These are phyloP conservation scores for Apophysomyces ossiformis DNA, from an alignment of 371 early-diverging fungal genomes.

Conservation along the genomic window DNA sequence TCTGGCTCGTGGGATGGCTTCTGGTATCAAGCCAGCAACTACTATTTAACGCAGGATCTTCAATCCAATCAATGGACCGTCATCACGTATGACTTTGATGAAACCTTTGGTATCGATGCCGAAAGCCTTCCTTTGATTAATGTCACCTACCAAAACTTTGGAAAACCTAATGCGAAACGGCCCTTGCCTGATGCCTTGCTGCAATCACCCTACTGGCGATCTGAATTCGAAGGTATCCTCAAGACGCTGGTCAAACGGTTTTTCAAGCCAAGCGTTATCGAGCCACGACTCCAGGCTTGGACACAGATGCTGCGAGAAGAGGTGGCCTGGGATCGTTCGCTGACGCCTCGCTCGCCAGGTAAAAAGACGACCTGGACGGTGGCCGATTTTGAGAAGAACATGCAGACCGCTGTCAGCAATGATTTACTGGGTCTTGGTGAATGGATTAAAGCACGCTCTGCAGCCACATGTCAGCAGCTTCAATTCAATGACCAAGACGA, in stretches of 20 bases:
- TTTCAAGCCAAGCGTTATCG: conserved; percentile 56
- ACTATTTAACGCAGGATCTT: conserved; percentile 55
- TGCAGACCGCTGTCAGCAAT: conserved; percentile 29
- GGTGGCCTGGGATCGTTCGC: conserved; percentile 54
- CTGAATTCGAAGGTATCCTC: conserved; percentile 51
- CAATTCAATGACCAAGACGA: conserved; percentile 44
- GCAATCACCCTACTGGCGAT: conserved; percentile 46
- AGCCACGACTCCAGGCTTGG: conserved; percentile 56
- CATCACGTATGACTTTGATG: conserved; percentile 63
- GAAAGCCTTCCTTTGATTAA: conserved; percentile 20
- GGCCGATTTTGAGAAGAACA: conserved; percentile 44
- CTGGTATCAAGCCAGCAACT: conserved; percentile 59
- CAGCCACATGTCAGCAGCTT: conserved; percentile 36
- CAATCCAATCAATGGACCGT: conserved; percentile 51
- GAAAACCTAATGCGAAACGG: conserved; percentile 39
- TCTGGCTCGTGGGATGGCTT: conserved; percentile 54
- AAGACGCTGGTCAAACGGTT: conserved; percentile 56
- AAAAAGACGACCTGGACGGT: conserved; percentile 40
- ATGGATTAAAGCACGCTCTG: conserved; percentile 40
- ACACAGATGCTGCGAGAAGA: conserved; percentile 55
- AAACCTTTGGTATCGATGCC: conserved; percentile 51
- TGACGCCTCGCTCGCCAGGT: conserved; percentile 50
- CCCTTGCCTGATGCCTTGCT: conserved; percentile 45
- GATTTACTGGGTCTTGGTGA: conserved; percentile 30
- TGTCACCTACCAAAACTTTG: conserved; percentile 44